Evolutionary conservation across 192 early-diverging fungal species (phyloP), one percentile per base, ranked within the genome.

Genomic region (Helicostylum pulchrum): DNA sequence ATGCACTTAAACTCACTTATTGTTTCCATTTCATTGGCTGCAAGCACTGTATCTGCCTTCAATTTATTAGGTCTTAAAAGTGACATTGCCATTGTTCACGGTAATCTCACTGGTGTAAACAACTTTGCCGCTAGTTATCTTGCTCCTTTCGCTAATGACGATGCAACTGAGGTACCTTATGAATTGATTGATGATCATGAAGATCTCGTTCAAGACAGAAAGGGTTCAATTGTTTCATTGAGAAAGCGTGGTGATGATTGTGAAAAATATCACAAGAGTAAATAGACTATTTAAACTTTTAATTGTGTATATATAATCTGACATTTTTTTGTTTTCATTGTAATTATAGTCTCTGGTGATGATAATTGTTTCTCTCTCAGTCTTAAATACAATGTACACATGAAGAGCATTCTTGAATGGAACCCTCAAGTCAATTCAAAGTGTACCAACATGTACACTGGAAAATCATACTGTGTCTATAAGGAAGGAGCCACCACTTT

Each of bases 361-460:
- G 71, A 73, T 30, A 59, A 43, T 31, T 73, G 71, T 20, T 34
- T 23, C 19, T 48, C 11, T 4, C 36, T 73, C 26, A 48, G 49
- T 12, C 26, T 64, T 1, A 43, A 54, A 3, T 67, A 64, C 39
- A 49, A 49, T 6, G 31, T 73, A 17, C 21, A 45, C 44, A 19
- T 53, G 20, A 17, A 7, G 10, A 23, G 60, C 34, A 59, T 73
- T 31, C 58, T 47, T 36, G 51, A 44, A 15, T 63, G 53, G 54
- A 73, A 73, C 23, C n/a, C 47, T 44, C 66, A 64, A 42, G 7
- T 73, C 12, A 68, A 73, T 32, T 34, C 11, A 15, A 34, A 73
- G 46, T 73, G 66, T 43, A 53, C 65, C 14, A 73, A 73, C 30
- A 36, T 73, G 11, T 54, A 59, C 15, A 20, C 56, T 44, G 58